Evolutionary conservation across 2,329 filamentous ascomycete species (phyloP).

Genomic region (Fusarium sp.): DNA sequence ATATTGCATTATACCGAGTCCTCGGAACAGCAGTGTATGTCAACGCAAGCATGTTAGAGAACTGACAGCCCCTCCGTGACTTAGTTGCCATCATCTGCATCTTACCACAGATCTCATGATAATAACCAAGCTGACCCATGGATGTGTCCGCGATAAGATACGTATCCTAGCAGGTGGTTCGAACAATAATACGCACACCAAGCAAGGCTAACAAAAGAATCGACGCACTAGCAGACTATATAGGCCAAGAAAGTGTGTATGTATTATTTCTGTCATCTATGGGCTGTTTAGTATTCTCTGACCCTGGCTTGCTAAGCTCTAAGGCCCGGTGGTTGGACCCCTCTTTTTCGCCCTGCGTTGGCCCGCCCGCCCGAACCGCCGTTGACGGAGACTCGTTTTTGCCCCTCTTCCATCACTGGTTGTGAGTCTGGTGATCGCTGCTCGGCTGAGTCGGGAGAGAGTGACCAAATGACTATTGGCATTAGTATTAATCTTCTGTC

Average conservation of each 20-base stretch:
- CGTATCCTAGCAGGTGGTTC: too few relatives aligned
- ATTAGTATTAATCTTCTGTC: neutral
- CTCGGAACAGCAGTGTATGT: neutral
- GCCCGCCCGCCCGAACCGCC: conserved; percentile 15
- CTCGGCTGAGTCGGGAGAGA: conserved; percentile 36
- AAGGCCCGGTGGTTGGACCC: conserved; percentile 8
- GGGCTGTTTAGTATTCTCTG: too few relatives aligned
- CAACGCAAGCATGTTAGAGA: neutral
- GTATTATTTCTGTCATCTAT: too few relatives aligned
- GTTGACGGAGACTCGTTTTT: conserved; percentile 11
- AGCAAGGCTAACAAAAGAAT: too few relatives aligned
- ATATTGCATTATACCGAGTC: neutral
- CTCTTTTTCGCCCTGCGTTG: conserved; percentile 12
- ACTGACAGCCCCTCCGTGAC: neutral
- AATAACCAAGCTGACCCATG: neutral
- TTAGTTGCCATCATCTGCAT: neutral
- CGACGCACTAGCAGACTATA: too few relatives aligned
- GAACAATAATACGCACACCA: too few relatives aligned
- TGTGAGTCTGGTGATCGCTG: conserved; percentile 44
- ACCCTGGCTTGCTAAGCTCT: neutral
- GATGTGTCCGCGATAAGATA: conserved; percentile 10
- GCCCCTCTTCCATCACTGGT: conserved; percentile 40
- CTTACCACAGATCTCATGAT: neutral
- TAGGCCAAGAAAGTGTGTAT: too few relatives aligned
- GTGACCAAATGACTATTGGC: conserved; percentile 38